These are phyloP conservation scores for Posidonia australis DNA, from an alignment of 106 monocot genomes.

Conservation along the genomic window DNA sequence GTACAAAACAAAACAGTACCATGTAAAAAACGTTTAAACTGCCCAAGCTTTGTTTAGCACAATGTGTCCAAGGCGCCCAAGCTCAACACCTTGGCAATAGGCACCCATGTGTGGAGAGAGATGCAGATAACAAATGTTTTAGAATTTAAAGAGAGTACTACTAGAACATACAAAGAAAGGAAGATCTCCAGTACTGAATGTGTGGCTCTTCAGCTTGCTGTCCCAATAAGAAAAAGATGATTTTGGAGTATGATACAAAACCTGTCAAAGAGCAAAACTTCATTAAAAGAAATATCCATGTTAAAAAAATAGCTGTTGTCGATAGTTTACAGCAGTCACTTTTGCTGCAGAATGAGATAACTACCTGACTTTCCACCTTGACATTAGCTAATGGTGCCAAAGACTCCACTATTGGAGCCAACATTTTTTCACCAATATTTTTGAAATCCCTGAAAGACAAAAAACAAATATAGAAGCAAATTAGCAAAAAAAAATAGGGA, in stretches of 20 bases:
- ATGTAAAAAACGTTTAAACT: too few relatives aligned
- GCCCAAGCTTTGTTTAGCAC: too few relatives aligned
- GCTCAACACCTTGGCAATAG: too few relatives aligned
- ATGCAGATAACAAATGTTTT: too few relatives aligned
- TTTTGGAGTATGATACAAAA: constrained; percentile 86
- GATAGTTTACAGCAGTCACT: not conserved
- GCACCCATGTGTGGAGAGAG: too few relatives aligned
- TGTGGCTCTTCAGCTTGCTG: constrained; percentile 36
- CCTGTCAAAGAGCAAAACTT: constrained; percentile 32
- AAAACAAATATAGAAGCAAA: not conserved
- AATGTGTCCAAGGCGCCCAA: too few relatives aligned
- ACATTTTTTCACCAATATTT: constrained; percentile 33
- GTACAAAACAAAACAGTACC: too few relatives aligned
- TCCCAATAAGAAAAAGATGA: constrained; percentile 68
- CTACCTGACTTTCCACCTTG: constrained; percentile 80
- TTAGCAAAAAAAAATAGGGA: not conserved
- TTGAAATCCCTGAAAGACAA: constrained; percentile 56
- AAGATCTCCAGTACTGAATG: constrained; percentile 59
- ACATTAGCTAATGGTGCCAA: constrained; percentile 80
- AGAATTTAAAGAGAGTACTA: too few relatives aligned
- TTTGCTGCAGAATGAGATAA: not conserved
- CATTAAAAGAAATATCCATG: not conserved
- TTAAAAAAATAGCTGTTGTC: not conserved
- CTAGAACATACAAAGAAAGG: constrained; percentile 89
- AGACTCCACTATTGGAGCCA: constrained; percentile 58